Percentiles rank a stretch among this genome's conserved stretches.
These are phyloP conservation scores for Cyberlindnera nakhonratchasimensis DNA, from an alignment of 805 yeast species.

Conservation along the genomic window DNA sequence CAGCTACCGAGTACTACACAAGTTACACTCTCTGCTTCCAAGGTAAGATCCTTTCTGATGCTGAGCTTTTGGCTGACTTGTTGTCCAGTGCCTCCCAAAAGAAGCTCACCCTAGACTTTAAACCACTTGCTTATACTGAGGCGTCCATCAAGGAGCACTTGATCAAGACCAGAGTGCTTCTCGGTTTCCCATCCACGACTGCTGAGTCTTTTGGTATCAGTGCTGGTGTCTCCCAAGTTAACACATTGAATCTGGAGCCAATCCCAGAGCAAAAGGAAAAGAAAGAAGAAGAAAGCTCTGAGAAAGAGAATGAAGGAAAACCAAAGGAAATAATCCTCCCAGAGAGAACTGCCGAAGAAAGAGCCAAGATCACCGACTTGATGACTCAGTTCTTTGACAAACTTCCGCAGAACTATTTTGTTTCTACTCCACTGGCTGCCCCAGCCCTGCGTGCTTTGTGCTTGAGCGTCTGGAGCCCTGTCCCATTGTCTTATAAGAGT, in stretches of 20 bases:
- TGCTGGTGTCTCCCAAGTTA: constrained; percentile 50
- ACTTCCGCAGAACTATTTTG: constrained; percentile 23
- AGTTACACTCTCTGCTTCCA: constrained; percentile 47
- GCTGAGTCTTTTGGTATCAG: constrained; percentile 35
- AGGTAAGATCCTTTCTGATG: constrained; percentile 32
- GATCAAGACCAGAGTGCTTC: constrained; percentile 55
- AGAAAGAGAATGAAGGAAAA: constrained; percentile 12
- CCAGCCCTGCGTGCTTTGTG: constrained; percentile 55
- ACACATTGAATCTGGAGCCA: constrained; percentile 36
- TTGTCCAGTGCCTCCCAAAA: constrained; percentile 20
- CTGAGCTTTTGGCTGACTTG: constrained; percentile 29
- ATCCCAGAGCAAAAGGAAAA: constrained; percentile 15
- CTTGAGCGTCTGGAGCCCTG: constrained; percentile 85
- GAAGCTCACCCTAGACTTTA: constrained; percentile 42
- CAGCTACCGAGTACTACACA: constrained; percentile 57
- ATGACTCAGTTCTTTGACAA: constrained; percentile 20
- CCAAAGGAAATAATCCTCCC: constrained; percentile 16
- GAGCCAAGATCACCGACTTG: constrained; percentile 18
- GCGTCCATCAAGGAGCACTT: constrained; percentile 61
- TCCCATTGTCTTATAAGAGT: constrained; percentile 55
- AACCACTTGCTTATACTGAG: constrained; percentile 57
- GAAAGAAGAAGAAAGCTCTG: constrained; percentile 8
- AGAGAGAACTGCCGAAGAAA: constrained; percentile 28
- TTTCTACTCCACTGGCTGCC: constrained; percentile 15
- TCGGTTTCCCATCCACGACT: constrained; percentile 46